Base-by-base conservation (phyloP, 148 eudicot genomes). In the Talinum fruticosum region DNA sequence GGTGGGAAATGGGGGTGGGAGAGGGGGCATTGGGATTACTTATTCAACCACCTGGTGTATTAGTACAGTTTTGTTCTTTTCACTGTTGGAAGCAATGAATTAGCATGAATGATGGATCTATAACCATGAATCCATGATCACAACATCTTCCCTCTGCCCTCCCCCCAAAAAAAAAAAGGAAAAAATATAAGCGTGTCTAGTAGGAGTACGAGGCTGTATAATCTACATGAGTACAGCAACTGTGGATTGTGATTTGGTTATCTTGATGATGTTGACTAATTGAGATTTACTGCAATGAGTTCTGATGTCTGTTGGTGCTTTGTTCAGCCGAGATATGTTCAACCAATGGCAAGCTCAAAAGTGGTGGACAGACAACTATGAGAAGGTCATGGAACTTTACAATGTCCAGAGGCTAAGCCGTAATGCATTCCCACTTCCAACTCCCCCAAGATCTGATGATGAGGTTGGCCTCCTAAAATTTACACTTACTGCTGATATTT, bases 291-390 rank as follows among this genome's bases (percentile, higher is more conserved):
- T 28, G 19, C 18, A 62, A 26, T 38, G 61, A 35, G 61, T 74
- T 65, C 66, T 79, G 35, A 84, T 71, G 53, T 24, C 30, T 79
- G 69, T 13, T 61, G 78, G 16, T 85, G 35, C 32, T 69, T 86
- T 82, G 80, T 35, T 80, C 72, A 96, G 99, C 86, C 98, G 98
- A 78, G 99, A 96, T 68, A 89, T 77, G 83, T 96, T 90, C 82
- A 91, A 91, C 84, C 86, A 96, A 86, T 91, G 89, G 93, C 97
- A 96, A 93, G 98, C 98, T 59, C 99, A 96, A 77, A 91, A 86
- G 49, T 96, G 99, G 99, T 96, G 99, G 99, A 86, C 97, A 28
- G 99, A 96, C 73, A 93, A 96, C 79, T 89, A 86, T 69, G 99
- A 96, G 68, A 93, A 89, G 81, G 88, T 96, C 70, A 89, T 90